A percentile compares a stretch with the other conserved stretches of the same genome.
Evolutionary conservation across 2,329 filamentous ascomycete genomes (phyloP).

Genomic region (Laburnicola sp.): DNA sequence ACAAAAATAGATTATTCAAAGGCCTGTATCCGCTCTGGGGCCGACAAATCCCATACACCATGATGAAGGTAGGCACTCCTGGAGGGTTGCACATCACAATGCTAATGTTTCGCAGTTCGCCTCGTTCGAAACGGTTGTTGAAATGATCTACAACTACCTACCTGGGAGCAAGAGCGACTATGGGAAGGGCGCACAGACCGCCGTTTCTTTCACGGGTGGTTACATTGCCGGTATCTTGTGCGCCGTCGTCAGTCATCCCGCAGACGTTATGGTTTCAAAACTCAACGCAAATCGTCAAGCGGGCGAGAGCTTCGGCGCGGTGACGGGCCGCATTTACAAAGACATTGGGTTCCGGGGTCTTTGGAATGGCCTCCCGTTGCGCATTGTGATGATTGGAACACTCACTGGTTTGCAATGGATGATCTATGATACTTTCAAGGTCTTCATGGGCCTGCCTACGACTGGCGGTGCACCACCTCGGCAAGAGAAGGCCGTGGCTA

Average conservation of each 20-base stretch:
- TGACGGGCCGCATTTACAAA: conserved; percentile 78
- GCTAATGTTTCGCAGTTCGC: conserved; percentile 76
- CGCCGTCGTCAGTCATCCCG: conserved; percentile 65
- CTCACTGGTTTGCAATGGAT: conserved; percentile 86
- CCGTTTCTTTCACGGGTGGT: conserved; percentile 79
- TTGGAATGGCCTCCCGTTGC: conserved; percentile 62
- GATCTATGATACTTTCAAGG: conserved; percentile 88
- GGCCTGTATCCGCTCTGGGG: conserved; percentile 90
- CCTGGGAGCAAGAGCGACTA: conserved; percentile 80
- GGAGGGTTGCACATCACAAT: conserved; percentile 51
- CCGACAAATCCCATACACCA: conserved; percentile 75
- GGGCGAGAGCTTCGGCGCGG: conserved; percentile 76
- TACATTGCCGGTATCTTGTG: conserved; percentile 89
- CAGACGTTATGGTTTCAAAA: conserved; percentile 84
- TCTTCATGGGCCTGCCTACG: conserved; percentile 83
- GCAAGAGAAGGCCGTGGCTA: conserved; percentile 15
- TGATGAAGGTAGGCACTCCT: conserved; percentile 39
- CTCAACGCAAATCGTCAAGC: conserved; percentile 76
- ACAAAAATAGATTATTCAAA: conserved; percentile 68
- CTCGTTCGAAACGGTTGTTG: conserved; percentile 87
- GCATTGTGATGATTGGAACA: conserved; percentile 54
- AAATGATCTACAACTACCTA: conserved; percentile 77
- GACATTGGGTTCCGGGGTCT: conserved; percentile 74
- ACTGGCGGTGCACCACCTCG: conserved; percentile 69
- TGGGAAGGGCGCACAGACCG: conserved; percentile 78